phyloP scores from a whole-genome alignment of 495 filamentous ascomycete genomes.

The Evansstolkia leycettana region DNA sequence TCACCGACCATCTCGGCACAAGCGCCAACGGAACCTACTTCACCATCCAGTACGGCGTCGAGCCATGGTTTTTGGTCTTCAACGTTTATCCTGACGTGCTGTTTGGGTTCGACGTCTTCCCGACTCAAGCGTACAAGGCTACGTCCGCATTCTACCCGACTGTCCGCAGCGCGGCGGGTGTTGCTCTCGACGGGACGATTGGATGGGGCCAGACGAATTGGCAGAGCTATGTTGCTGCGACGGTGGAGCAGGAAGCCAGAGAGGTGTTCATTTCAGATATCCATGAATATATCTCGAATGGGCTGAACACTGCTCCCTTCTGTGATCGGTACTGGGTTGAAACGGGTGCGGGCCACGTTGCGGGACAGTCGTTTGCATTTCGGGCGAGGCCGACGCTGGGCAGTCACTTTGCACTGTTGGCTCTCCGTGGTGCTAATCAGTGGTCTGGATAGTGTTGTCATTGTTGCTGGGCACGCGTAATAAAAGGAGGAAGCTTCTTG shows the following conservation, averaged over 20 bases:
- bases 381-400: constrained; percentile 30
- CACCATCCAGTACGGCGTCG: constrained; percentile 19
- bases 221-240: constrained; percentile 21
- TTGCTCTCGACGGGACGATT: constrained; percentile 19
- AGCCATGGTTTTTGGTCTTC: constrained; percentile 24
- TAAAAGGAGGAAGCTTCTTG: too few species aligned
- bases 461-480: too few species aligned
- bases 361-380: constrained; percentile 13
- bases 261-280: constrained; percentile 20
- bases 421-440: constrained; percentile 6
- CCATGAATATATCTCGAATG: constrained; percentile 27
- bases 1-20: constrained; percentile 22
- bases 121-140: constrained; percentile 18
- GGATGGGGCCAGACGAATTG: constrained; percentile 29
- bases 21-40: constrained; percentile 26
- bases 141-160: constrained; percentile 22
- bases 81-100: constrained; percentile 28
- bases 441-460: not conserved
- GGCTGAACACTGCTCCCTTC: constrained; percentile 27
- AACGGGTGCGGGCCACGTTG: constrained; percentile 11
- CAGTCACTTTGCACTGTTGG: constrained; percentile 28
- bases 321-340: constrained; percentile 22
- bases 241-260: constrained; percentile 9
- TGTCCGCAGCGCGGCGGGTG: constrained; percentile 15
- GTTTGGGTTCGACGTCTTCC: constrained; percentile 25